Conservation (phyloP, 208 protist genomes). For the Leptomonas seymouri region DNA sequence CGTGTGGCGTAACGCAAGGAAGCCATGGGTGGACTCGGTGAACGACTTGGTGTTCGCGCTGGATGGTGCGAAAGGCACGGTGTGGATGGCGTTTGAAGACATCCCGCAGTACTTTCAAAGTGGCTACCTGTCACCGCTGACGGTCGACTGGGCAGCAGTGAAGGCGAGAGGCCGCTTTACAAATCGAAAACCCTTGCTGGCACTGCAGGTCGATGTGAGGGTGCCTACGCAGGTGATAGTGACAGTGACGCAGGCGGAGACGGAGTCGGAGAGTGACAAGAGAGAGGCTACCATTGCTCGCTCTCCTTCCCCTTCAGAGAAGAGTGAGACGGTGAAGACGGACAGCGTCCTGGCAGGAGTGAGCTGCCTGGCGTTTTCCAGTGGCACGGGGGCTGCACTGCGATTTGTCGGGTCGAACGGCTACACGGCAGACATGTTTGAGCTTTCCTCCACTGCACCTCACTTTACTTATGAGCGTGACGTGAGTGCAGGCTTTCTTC, state of each 20-base stretch:
- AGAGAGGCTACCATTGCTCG: background rate
- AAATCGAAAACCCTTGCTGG: constrained; percentile 39
- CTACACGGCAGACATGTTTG: constrained; percentile 28
- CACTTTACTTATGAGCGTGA: constrained; percentile 47
- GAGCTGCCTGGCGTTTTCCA: constrained; percentile 15
- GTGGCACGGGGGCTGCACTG: background rate
- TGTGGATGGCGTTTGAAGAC: constrained; percentile 73
- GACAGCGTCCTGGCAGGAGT: constrained; percentile 5
- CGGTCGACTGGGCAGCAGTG: constrained; percentile 25
- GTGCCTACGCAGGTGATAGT: constrained; percentile 36
- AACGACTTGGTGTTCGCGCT: constrained; percentile 31
- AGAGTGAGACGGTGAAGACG: constrained; percentile 1
- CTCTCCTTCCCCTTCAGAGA: background rate
- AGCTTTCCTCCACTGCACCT: constrained; percentile 7
- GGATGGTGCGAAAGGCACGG: constrained; percentile 12
- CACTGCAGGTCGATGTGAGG: constrained; percentile 49
- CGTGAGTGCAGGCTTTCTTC: constrained; percentile 30
- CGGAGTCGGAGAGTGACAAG: background rate
- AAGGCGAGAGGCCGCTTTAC: constrained; percentile 44
- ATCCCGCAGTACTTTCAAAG: constrained; percentile 64
- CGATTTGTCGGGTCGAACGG: constrained; percentile 13
- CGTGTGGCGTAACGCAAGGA: constrained; percentile 41
- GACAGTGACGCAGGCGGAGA: constrained; percentile 44
- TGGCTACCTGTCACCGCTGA: constrained; percentile 46
- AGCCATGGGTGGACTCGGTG: constrained; percentile 49